phyloP scores from a whole-genome alignment of 1,139 yeast genomes.

The Yamadazyma triangularis region DNA sequence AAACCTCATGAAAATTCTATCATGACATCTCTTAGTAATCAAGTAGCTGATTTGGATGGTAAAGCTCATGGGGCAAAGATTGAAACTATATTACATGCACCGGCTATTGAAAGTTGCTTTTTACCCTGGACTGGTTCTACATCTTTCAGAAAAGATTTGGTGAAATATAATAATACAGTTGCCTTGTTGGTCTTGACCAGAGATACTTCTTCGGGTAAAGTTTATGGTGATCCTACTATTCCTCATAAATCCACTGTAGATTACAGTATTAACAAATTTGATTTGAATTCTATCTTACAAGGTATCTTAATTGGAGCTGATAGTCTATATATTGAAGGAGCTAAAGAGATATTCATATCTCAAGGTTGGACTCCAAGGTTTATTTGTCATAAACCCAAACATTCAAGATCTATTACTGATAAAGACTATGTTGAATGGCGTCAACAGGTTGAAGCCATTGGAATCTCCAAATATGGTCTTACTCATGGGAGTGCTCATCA shows the following conservation, averaged over 20 bases:
- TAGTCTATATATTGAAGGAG: constrained; percentile 49
- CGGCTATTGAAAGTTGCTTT: constrained; percentile 34
- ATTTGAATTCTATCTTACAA: constrained; percentile 36
- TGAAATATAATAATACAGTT: constrained; percentile 37
- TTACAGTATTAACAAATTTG: constrained; percentile 40
- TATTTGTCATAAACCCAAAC: constrained; percentile 34
- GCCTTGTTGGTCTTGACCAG: constrained; percentile 48
- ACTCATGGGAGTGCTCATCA: constrained; percentile 56
- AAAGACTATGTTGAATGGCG: constrained; percentile 47
- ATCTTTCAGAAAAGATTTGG: constrained; percentile 27
- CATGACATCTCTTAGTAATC: constrained; percentile 48
- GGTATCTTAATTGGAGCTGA: constrained; percentile 44
- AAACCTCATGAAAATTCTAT: constrained; percentile 42
- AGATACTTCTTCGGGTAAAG: constrained; percentile 43
- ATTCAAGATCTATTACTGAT: constrained; percentile 40
- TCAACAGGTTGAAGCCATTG: constrained; percentile 20
- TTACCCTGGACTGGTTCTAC: constrained; percentile 44
- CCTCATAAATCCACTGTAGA: constrained; percentile 38
- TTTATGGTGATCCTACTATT: constrained; percentile 28
- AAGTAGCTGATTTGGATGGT: constrained; percentile 52
- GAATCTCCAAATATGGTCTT: constrained; percentile 26
- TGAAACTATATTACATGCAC: constrained; percentile 49
- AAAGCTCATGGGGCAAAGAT: constrained; percentile 54
- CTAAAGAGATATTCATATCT: constrained; percentile 40
- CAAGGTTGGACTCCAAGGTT: constrained; percentile 37